Conservation (phyloP, 176 grass and related monocot species). For the Alopecurus myosuroides region DNA sequence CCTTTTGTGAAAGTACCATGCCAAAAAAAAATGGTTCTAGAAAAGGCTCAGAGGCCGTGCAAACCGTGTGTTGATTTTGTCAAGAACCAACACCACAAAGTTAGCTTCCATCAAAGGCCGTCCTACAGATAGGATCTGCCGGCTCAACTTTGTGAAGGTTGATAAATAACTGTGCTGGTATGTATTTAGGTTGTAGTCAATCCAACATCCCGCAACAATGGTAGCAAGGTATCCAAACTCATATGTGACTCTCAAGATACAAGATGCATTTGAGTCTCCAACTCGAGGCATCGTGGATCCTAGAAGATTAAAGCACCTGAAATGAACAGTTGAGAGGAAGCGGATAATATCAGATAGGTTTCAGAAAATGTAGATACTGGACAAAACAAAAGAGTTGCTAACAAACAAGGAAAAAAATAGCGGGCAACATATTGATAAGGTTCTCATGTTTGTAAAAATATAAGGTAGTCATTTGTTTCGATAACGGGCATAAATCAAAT, state of each 20-base stretch:
- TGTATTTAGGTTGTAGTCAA: background rate
- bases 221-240: background rate
- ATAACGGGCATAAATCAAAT: no score
- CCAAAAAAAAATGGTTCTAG: background rate
- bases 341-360: background rate
- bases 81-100: background rate
- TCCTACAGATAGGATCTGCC: background rate
- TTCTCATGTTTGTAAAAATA: background rate
- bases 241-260: background rate
- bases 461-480: background rate
- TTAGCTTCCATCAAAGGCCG: background rate
- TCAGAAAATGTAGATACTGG: background rate
- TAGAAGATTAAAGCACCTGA: background rate
- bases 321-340: background rate
- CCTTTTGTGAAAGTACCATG: background rate
- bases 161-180: background rate
- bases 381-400: background rate
- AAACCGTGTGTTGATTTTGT: background rate
- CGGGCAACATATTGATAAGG: background rate
- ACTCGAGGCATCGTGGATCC: background rate
- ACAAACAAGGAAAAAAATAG: background rate
- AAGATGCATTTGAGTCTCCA: background rate
- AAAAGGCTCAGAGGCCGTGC: background rate
- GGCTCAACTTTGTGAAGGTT: background rate
- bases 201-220: background rate